A percentile compares a stretch with the other conserved stretches of the same genome.
Conservation (phyloP, 805 yeast species). For the Sugiyamaella floridensis region DNA sequence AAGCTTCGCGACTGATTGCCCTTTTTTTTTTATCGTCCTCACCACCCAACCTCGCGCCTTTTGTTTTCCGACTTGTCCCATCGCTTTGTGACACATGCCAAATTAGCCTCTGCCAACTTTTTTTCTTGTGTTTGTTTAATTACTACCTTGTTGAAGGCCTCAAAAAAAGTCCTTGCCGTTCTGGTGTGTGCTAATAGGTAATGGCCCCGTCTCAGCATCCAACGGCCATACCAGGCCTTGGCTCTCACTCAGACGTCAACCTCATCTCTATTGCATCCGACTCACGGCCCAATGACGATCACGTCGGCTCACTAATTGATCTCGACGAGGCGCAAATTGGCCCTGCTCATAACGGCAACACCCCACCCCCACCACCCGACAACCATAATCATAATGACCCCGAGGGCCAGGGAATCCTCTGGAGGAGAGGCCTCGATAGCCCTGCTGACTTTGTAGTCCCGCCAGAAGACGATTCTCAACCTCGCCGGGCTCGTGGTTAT, state of each 20-base stretch:
- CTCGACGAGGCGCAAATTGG: background rate
- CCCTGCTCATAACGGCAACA: background rate
- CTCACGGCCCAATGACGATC: background rate
- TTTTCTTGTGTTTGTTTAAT: no score
- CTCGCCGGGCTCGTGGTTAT: constrained; percentile 43
- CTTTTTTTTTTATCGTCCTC: background rate
- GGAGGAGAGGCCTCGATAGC: background rate
- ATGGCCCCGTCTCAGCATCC: background rate
- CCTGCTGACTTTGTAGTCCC: background rate
- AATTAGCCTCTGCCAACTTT: no score
- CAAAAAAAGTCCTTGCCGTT: background rate
- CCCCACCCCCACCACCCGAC: background rate
- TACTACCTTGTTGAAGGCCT: no score
- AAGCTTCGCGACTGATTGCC: background rate
- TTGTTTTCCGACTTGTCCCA: background rate
- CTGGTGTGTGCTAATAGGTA: background rate
- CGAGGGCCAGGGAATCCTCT: background rate
- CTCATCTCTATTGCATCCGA: background rate
- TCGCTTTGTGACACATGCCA: no score
- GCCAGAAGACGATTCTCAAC: background rate
- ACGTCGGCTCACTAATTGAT: background rate
- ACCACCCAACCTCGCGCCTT: background rate
- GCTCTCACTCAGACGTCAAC: background rate
- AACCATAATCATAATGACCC: background rate
- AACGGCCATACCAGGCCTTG: background rate